These are phyloP conservation scores for Scheffersomyces coipomensis DNA, from an alignment of 805 yeast genomes.

Conservation along the genomic window DNA sequence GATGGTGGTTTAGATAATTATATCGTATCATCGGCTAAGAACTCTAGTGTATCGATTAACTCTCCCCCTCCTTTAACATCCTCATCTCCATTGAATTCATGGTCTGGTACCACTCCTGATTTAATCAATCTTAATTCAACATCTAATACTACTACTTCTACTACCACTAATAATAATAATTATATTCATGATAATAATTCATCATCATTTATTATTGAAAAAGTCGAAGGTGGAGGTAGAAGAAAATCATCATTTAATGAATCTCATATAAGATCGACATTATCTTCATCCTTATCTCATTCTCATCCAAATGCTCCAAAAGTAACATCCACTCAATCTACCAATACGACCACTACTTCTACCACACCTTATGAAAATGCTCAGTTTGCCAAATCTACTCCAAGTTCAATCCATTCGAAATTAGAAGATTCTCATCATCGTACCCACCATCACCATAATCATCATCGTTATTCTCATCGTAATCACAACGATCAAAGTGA, in stretches of 20 bases:
- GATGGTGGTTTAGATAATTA: slow-evolving; percentile 40
- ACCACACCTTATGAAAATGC: not conserved
- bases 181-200: slow-evolving; percentile 4
- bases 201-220: not conserved
- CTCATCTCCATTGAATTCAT: slow-evolving; percentile 20
- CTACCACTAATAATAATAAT: slow-evolving; percentile 6
- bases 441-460: not conserved
- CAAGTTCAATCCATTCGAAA: not conserved
- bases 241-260: slow-evolving; percentile 44
- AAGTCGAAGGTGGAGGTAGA: slow-evolving; percentile 12
- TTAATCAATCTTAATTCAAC: no score
- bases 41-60: slow-evolving; percentile 29
- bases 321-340: not conserved
- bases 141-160: slow-evolving; percentile 4
- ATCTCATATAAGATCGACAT: slow-evolving; percentile 29
- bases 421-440: not conserved
- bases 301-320: not conserved
- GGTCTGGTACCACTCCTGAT: slow-evolving; percentile 14
- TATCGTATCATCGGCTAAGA: slow-evolving; percentile 38
- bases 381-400: not conserved
- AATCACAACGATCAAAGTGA: slow-evolving; percentile 12
- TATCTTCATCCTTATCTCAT: slow-evolving; percentile 14
- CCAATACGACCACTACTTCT: not conserved
- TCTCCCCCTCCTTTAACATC: slow-evolving; percentile 29
- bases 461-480: not conserved